A percentile compares a stretch with the other conserved stretches of the same genome.
These are phyloP conservation scores for Stereocaulon alpinum DNA, from an alignment of 495 filamentous ascomycete genomes.

Conservation along the genomic window DNA sequence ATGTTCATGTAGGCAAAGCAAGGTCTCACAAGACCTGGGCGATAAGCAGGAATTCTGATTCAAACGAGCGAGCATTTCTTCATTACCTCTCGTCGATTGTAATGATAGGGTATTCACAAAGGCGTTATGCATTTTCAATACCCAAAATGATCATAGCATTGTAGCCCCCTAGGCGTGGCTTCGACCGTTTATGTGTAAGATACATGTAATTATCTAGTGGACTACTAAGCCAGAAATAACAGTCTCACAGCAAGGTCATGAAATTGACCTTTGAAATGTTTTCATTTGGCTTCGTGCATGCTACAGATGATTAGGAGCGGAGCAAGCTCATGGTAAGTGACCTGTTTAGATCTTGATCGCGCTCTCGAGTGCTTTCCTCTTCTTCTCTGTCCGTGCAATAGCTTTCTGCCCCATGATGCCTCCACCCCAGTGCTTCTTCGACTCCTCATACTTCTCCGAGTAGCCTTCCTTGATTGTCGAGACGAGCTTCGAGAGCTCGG, in stretches of 20 bases:
- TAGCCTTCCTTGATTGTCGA: constrained; percentile 97
- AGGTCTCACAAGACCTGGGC: constrained; percentile 11
- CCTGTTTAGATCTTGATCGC: constrained; percentile 83
- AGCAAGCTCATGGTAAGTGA: background rate
- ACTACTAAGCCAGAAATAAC: too few species aligned
- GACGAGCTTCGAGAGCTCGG: constrained; percentile 91
- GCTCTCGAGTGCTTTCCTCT: constrained; percentile 82
- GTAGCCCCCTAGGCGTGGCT: too few species aligned
- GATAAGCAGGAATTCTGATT: background rate
- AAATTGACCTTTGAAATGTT: too few species aligned
- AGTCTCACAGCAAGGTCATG: too few species aligned
- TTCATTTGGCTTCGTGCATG: too few species aligned
- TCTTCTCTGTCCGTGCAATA: constrained; percentile 84
- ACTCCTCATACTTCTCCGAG: constrained; percentile 87
- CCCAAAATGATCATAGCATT: background rate
- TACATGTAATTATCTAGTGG: too few species aligned
- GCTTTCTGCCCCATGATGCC: constrained; percentile 99
- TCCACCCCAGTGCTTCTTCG: constrained; percentile 94
- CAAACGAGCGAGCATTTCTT: background rate
- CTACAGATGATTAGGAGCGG: too few species aligned
- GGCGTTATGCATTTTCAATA: background rate
- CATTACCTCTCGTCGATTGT: background rate
- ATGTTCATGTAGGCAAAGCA: constrained; percentile 4
- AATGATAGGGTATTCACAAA: background rate
- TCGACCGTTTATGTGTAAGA: too few species aligned